Base-by-base conservation (phyloP, 805 yeast genomes). In the Candida multigemmis region DNA sequence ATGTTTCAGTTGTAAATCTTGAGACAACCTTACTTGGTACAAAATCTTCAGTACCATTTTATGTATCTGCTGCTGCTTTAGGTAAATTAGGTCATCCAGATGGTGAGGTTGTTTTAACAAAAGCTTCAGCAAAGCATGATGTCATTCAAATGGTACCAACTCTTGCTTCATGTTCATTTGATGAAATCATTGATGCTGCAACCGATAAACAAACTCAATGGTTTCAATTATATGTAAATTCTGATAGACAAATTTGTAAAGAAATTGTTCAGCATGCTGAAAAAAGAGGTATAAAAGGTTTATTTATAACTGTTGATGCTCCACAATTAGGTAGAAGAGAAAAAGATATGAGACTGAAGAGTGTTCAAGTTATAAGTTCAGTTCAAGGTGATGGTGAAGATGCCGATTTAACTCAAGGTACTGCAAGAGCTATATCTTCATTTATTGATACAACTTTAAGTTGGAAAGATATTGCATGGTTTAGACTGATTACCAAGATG, bases 61-160 rank as follows among this genome's bases (percentile, higher is more conserved):
- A 87, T 48, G 74, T 80, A 28, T 69, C 89, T 21, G 97, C 97
- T 2, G 84, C 97, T 5, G 97, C 96, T 0, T 63, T 86, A 35
- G 96, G 94, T 19, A 80, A 77, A 45, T 66, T 89, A 39, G 97
- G 96, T 3, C 91, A 87, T 45, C 85, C 85, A 2, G 96, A 84
- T 21, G 97, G 97, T 31, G 97, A 89, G 53, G 71, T 74, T 33
- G 85, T 79, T 11, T 69, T 89, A 37, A 85, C 96, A 2, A 64
- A 78, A 44, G 85, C 85, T n/a, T 81, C 93, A 16, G 84, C 74
- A 21, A 64, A 68, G 31, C 79, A 81, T 30, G 73, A 45, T 11
- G 41, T 77, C 17, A 74, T 80, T 31, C 96, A 87, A 53, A 87
- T 87, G 97, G 77, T 87, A 31, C 87, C 96, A 4, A 87, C 95